A percentile compares a stretch with the other conserved stretches of the same genome.
These are phyloP conservation scores for Yamadazyma jaroonii DNA, from an alignment of 1,139 yeast species.

Conservation along the genomic window DNA sequence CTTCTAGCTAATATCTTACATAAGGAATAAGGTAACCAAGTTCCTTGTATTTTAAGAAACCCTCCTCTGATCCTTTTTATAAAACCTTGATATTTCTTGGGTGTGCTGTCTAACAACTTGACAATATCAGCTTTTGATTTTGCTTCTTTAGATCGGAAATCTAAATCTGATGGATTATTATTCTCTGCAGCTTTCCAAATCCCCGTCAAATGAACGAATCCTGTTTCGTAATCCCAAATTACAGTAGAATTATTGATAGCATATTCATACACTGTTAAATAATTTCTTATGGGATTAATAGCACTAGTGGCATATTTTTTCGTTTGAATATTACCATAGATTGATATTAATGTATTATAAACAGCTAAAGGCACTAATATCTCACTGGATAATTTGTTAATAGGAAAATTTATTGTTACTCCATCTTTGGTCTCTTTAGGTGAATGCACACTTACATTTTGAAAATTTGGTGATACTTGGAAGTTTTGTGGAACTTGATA, in stretches of 20 bases:
- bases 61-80: slow-evolving; percentile 88
- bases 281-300: slow-evolving; percentile 53
- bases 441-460: too few species aligned
- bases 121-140: slow-evolving; percentile 75
- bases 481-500: neutral
- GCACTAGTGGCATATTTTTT: slow-evolving; percentile 77
- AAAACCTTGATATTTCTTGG: slow-evolving; percentile 58
- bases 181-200: slow-evolving; percentile 75
- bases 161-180: slow-evolving; percentile 6
- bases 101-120: slow-evolving; percentile 69
- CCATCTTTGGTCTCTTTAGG: too few species aligned
- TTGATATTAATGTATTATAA: slow-evolving; percentile 7
- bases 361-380: slow-evolving; percentile 7
- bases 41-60: slow-evolving; percentile 88
- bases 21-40: slow-evolving; percentile 80
- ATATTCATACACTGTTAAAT: slow-evolving; percentile 72
- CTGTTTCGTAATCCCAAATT: slow-evolving; percentile 87
- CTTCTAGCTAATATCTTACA: slow-evolving; percentile 69
- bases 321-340: slow-evolving; percentile 42
- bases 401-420: slow-evolving; percentile 9
- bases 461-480: neutral
- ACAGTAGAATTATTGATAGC: slow-evolving; percentile 63
- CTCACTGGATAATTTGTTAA: slow-evolving; percentile 10
- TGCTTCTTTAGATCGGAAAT: slow-evolving; percentile 23
- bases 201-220: slow-evolving; percentile 88